Evolutionary conservation across 2,329 filamentous ascomycete genomes (phyloP).

Genomic region (Elsinoe ampelina): DNA sequence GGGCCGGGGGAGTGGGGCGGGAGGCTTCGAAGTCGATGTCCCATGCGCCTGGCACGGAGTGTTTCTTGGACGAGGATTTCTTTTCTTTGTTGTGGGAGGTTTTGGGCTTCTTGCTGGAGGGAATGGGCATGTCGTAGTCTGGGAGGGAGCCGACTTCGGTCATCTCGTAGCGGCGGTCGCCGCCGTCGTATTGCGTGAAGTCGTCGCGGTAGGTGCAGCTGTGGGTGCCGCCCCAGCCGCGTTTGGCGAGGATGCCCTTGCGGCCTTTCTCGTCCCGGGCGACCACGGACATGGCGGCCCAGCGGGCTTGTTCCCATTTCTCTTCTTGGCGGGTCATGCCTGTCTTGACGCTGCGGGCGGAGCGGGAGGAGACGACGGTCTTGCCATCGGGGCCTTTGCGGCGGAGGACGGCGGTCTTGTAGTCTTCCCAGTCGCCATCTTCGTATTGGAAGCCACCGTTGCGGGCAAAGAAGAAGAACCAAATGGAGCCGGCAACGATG

Average conservation of each 20-base stretch:
- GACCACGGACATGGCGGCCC: constrained; percentile 30
- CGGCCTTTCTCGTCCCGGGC: constrained; percentile 38
- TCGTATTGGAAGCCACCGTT: constrained; percentile 89
- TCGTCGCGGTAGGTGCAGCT: constrained; percentile 36
- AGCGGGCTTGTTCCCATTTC: constrained; percentile 20
- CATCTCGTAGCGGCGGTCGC: constrained; percentile 18
- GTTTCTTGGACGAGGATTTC: not conserved
- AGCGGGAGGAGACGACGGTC: constrained; percentile 58
- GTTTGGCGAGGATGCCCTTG: constrained; percentile 28
- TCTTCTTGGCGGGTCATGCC: constrained; percentile 36
- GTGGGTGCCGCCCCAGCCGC: constrained; percentile 34
- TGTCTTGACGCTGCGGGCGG: constrained; percentile 70
- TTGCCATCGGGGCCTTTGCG: constrained; percentile 84
- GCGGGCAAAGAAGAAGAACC: constrained; percentile 99
- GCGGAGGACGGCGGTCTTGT: constrained; percentile 87
- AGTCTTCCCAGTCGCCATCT: constrained; percentile 90
- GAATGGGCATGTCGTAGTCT: constrained; percentile 6
- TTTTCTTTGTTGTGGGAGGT: not conserved
- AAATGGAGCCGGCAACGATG: constrained; percentile 68
- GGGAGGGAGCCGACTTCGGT: constrained; percentile 23
- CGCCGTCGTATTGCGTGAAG: constrained; percentile 30
- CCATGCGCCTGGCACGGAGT: not conserved
- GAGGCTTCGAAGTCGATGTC: constrained; percentile 9
- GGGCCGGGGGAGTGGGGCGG: not conserved
- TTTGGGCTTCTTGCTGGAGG: not conserved